These are phyloP conservation scores for Syncephalastrum contaminatum DNA, from an alignment of 371 early-diverging fungal genomes.

Conservation along the genomic window DNA sequence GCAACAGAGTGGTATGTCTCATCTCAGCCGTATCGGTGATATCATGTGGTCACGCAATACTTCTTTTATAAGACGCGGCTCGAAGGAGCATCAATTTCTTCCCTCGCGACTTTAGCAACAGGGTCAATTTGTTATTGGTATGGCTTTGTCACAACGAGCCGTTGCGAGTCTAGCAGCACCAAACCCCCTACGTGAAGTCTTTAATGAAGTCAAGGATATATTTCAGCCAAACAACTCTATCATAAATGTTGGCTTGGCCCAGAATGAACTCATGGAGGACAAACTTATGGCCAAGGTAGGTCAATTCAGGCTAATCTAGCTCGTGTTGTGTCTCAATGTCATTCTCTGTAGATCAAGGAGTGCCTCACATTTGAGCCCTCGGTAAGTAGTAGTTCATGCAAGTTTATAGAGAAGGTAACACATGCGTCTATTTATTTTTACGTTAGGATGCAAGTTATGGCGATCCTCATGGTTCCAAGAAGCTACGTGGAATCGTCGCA, in stretches of 20 bases:
- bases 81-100: too few relatives aligned
- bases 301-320: background rate
- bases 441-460: conserved; percentile 48
- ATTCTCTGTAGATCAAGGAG: background rate
- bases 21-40: too few relatives aligned
- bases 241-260: conserved; percentile 74
- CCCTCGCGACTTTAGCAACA: too few relatives aligned
- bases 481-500: conserved; percentile 54
- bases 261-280: conserved; percentile 59
- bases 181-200: conserved; percentile 9
- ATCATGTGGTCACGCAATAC: too few relatives aligned
- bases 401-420: background rate
- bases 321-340: conserved; percentile 1
- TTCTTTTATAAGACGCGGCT: too few relatives aligned
- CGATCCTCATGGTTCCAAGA: conserved; percentile 49
- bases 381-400: background rate
- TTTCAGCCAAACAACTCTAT: conserved; percentile 29
- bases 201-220: conserved; percentile 11
- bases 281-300: conserved; percentile 50
- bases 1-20: too few relatives aligned
- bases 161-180: conserved; percentile 6
- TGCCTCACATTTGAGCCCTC: conserved; percentile 7
- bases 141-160: conserved; percentile 1
- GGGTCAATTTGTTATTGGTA: background rate
- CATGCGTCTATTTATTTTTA: background rate